These are phyloP conservation scores for Acanthamoeba royreba DNA, from an alignment of 208 protist species.

Conservation along the genomic window DNA sequence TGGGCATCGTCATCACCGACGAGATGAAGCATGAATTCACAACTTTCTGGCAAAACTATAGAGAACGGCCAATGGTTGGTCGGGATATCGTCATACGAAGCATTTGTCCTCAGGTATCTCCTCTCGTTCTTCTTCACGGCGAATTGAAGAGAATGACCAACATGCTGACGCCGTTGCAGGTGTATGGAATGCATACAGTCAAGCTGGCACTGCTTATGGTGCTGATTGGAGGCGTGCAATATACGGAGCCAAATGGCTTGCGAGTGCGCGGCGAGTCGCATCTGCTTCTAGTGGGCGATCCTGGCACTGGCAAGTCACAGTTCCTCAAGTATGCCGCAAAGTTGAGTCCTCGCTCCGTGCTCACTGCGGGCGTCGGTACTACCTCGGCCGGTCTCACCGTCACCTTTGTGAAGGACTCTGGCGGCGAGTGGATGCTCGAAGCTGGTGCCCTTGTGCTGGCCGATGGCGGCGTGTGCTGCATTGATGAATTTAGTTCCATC, in stretches of 20 bases:
- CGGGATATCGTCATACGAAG: conserved; percentile 75
- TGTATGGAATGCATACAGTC: conserved; percentile 20
- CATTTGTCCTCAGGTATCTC: conserved; percentile 78
- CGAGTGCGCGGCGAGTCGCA: conserved; percentile 99
- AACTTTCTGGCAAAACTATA: conserved; percentile 75
- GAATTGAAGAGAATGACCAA: conserved; percentile 96
- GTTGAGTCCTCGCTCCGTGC: conserved; percentile 79
- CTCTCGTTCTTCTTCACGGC: neutral
- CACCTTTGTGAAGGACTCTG: conserved; percentile 94
- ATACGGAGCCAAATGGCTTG: conserved; percentile 87
- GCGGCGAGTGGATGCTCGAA: conserved; percentile 98
- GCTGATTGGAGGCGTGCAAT: conserved; percentile 36
- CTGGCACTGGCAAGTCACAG: conserved; percentile 94
- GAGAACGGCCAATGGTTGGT: conserved; percentile 60
- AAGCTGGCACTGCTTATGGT: conserved; percentile 43
- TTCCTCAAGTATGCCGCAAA: conserved; percentile 73
- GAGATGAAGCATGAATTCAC: conserved; percentile 71
- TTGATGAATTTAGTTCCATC: conserved; percentile 99
- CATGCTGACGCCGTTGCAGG: conserved; percentile 96
- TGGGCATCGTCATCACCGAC: conserved; percentile 60
- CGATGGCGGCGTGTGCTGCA: conserved; percentile 97
- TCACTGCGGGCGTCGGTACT: neutral
- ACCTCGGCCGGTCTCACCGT: conserved; percentile 92
- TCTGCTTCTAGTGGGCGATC: conserved; percentile 99
- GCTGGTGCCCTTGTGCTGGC: conserved; percentile 99